phyloP scores from a whole-genome alignment of 2,329 filamentous ascomycete genomes.

The Periconia sp. region DNA sequence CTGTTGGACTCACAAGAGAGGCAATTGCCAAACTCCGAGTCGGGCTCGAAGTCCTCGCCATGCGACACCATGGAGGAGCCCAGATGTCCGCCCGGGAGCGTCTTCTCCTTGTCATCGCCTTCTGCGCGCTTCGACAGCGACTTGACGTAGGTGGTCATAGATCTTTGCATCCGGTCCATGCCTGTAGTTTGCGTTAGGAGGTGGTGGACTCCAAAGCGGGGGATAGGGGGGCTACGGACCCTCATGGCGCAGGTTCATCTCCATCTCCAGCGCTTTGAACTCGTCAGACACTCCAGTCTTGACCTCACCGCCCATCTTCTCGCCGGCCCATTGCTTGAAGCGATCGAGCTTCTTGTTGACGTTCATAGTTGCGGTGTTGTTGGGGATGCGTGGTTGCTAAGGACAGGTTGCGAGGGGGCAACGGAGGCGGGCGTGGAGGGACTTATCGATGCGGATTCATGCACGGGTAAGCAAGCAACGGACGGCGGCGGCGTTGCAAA shows the following conservation, averaged over 20 bases:
- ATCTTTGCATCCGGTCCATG: conserved; percentile 86
- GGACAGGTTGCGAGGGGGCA: conserved; percentile 13
- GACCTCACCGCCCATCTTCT: conserved; percentile 91
- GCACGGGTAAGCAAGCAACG: conserved; percentile 4
- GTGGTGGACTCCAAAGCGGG: conserved; percentile 11
- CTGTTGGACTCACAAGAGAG: conserved; percentile 65
- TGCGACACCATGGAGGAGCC: conserved; percentile 86
- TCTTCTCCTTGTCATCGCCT: conserved; percentile 86
- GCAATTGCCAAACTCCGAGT: conserved; percentile 90
- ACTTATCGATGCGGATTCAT: conserved; percentile 19
- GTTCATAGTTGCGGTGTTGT: conserved; percentile 55
- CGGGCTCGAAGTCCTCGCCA: conserved; percentile 88
- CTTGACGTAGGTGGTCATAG: conserved; percentile 86
- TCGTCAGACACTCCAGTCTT: conserved; percentile 88
- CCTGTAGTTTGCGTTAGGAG: conserved; percentile 58
- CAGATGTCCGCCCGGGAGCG: conserved; percentile 77
- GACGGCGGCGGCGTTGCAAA: conserved; percentile 2
- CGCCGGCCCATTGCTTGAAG: conserved; percentile 96
- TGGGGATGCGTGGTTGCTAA: neutral
- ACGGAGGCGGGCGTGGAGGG: conserved; percentile 13
- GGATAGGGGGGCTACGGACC: conserved; percentile 59
- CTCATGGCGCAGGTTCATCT: conserved; percentile 88
- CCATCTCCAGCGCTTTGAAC: conserved; percentile 86
- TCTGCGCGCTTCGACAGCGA: conserved; percentile 85
- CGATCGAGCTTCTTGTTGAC: conserved; percentile 90